These are phyloP conservation scores for Cephaloascus fragrans DNA, from an alignment of 805 yeast species.

Conservation along the genomic window DNA sequence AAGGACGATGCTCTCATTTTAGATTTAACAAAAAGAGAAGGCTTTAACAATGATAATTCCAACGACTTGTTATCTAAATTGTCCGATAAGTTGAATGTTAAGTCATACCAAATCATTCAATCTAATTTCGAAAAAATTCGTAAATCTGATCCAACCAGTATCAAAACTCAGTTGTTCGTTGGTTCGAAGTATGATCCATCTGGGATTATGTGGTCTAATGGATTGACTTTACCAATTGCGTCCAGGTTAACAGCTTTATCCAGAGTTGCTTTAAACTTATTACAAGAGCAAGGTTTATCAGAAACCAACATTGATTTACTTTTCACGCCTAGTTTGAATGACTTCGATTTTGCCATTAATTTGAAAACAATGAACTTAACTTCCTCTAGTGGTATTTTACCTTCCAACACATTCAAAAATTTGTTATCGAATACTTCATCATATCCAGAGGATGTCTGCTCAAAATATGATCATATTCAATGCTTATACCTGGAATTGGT, in stretches of 20 bases:
- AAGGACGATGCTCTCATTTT: conserved; percentile 74
- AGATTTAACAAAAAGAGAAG: conserved; percentile 53
- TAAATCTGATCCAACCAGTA: conserved; percentile 71
- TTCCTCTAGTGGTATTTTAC: conserved; percentile 46
- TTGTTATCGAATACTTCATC: conserved; percentile 32
- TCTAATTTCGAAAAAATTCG: conserved; percentile 61
- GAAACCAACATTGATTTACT: conserved; percentile 36
- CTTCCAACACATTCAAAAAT: conserved; percentile 50
- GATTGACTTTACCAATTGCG: conserved; percentile 62
- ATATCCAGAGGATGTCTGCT: conserved; percentile 34
- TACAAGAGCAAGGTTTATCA: conserved; percentile 33
- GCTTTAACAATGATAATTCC: conserved; percentile 4
- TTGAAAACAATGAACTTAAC: conserved; percentile 37
- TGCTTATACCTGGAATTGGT: conserved; percentile 53
- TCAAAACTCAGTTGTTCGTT: conserved; percentile 71
- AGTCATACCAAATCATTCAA: conserved; percentile 51
- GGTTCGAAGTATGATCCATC: conserved; percentile 80
- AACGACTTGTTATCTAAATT: conserved; percentile 26
- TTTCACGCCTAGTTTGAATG: conserved; percentile 75
- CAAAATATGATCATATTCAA: conserved; percentile 51
- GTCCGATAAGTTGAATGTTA: conserved; percentile 53
- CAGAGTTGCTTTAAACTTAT: conserved; percentile 55
- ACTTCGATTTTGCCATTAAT: conserved; percentile 72
- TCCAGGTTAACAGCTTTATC: conserved; percentile 83
- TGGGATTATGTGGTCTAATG: conserved; percentile 75